Conservation (phyloP, 208 protist species). For the Leishmania aethiopica region DNA sequence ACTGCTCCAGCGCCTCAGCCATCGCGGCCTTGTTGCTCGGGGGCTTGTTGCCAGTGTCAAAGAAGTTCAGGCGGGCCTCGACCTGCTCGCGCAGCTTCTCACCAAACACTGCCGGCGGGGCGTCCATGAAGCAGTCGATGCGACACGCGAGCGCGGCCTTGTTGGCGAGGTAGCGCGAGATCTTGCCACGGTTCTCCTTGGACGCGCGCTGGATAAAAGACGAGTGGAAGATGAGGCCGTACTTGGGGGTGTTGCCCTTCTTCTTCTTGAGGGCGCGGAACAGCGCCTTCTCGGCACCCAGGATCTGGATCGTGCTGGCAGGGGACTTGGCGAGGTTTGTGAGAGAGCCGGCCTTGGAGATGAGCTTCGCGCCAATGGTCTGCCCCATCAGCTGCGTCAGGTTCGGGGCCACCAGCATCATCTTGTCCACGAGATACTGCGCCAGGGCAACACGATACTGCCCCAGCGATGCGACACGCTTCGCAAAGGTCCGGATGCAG, state of each 20-base stretch:
- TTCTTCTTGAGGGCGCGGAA: slow-evolving; percentile 99
- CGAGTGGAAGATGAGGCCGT: slow-evolving; percentile 99
- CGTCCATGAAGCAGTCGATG: slow-evolving; percentile 97
- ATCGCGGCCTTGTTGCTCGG: slow-evolving; percentile 97
- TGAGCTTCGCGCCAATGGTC: slow-evolving; percentile 97
- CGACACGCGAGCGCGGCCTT: slow-evolving; percentile 98
- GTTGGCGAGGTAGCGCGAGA: slow-evolving; percentile 98
- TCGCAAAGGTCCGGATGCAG: slow-evolving; percentile 95
- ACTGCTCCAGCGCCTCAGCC: slow-evolving; percentile 94
- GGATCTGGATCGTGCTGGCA: slow-evolving; percentile 99
- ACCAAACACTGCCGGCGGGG: slow-evolving; percentile 93
- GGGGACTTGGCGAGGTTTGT: slow-evolving; percentile 99
- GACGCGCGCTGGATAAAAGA: slow-evolving; percentile 97
- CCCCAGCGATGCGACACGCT: slow-evolving; percentile 93
- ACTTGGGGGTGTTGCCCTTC: slow-evolving; percentile 99
- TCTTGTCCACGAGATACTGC: slow-evolving; percentile 97
- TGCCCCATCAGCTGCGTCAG: slow-evolving; percentile 98
- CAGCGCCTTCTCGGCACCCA: slow-evolving; percentile 99
- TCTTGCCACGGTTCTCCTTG: slow-evolving; percentile 98
- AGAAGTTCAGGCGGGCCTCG: slow-evolving; percentile 98
- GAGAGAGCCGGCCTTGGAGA: slow-evolving; percentile 98
- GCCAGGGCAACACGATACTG: slow-evolving; percentile 92
- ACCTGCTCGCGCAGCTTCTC: slow-evolving; percentile 97
- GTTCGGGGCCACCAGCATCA: slow-evolving; percentile 98
- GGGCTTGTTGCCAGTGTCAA: slow-evolving; percentile 96